phyloP scores from a whole-genome alignment of 768 basidiomycete genomes.

The Tricholoma flavovirens region DNA sequence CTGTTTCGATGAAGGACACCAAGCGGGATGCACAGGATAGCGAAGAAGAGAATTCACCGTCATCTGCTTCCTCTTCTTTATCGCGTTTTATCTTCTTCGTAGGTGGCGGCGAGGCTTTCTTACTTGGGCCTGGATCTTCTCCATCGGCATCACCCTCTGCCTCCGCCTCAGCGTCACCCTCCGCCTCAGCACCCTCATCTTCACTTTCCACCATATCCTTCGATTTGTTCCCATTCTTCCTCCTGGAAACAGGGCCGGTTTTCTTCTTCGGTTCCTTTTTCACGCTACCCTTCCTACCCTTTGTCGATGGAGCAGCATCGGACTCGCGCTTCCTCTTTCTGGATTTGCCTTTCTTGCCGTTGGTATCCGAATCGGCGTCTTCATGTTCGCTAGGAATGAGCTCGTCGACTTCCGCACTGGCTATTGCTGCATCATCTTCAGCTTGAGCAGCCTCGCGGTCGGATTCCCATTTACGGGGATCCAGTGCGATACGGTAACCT shows the following conservation, averaged over 20 bases:
- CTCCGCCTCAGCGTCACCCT: constrained; percentile 40
- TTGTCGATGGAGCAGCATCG: constrained; percentile 31
- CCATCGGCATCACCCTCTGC: constrained; percentile 26
- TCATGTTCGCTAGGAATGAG: constrained; percentile 41
- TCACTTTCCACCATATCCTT: constrained; percentile 58
- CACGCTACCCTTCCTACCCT: constrained; percentile 27
- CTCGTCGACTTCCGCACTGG: constrained; percentile 25
- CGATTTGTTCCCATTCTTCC: constrained; percentile 55
- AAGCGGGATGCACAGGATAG: not conserved
- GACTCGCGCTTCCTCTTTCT: constrained; percentile 59
- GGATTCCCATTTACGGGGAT: constrained; percentile 56
- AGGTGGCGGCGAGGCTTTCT: constrained; percentile 54
- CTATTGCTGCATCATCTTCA: constrained; percentile 6
- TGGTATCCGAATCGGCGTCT: constrained; percentile 54
- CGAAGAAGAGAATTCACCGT: constrained; percentile 37
- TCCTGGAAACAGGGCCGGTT: constrained; percentile 23
- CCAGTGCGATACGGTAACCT: constrained; percentile 67
- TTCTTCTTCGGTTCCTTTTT: constrained; percentile 40
- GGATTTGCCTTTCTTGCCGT: constrained; percentile 31
- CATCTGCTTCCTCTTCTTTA: constrained; percentile 60
- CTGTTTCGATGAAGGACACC: not conserved
- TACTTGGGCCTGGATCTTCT: constrained; percentile 39
- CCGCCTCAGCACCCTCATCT: constrained; percentile 62
- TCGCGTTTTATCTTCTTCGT: constrained; percentile 58
- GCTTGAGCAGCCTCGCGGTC: constrained; percentile 21